A percentile compares a stretch with the other conserved stretches of the same genome.
phyloP scores from a whole-genome alignment of 2,329 filamentous ascomycete species.

The Calonectria crousiana region DNA sequence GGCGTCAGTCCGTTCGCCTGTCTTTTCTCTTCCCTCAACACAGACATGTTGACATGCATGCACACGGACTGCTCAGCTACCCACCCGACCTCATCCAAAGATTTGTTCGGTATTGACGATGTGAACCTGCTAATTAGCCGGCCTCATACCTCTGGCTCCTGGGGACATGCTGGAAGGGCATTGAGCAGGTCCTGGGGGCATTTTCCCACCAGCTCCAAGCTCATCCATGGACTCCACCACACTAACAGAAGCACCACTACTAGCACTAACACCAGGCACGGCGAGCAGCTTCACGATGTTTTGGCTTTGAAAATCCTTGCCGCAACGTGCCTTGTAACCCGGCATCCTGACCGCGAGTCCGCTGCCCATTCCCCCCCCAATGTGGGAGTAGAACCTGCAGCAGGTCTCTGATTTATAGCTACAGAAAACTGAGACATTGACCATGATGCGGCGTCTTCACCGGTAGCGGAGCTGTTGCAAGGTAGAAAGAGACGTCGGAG shows the following conservation, averaged over 20 bases:
- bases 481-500: not conserved
- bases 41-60: not conserved
- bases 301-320: not conserved
- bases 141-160: not conserved
- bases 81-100: conserved; percentile 4
- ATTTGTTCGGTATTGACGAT: not conserved
- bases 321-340: not conserved
- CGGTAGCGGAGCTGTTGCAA: conserved; percentile 1
- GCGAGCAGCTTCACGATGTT: not conserved
- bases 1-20: not conserved
- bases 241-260: conserved; percentile 7
- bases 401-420: not conserved
- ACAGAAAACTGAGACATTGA: not conserved
- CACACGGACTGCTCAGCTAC: not conserved
- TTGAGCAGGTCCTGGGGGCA: not conserved
- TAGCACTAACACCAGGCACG: conserved; percentile 9
- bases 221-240: conserved; percentile 9
- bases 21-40: not conserved
- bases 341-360: not conserved
- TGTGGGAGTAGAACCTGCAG: not conserved
- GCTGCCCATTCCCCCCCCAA: not conserved
- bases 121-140: not conserved
- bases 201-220: not conserved
- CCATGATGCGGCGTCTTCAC: conserved; percentile 1
- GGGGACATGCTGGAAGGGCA: conserved; percentile 15